Conservation (phyloP, 2,329 filamentous ascomycete genomes). For the Niveomyces coronatus region DNA sequence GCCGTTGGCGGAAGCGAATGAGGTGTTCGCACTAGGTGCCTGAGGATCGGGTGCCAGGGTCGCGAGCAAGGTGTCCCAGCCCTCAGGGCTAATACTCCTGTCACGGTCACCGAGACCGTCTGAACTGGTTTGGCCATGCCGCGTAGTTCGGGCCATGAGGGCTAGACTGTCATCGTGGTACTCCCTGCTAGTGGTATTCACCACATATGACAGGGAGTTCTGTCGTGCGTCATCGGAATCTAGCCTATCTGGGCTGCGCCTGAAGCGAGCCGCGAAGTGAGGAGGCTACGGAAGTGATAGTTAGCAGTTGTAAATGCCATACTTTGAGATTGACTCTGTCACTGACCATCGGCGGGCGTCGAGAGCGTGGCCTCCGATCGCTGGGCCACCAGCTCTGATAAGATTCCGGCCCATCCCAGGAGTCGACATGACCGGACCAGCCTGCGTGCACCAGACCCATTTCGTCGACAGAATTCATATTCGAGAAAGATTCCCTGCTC, state of each 20-base stretch:
- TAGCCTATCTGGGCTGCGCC: constrained; percentile 7
- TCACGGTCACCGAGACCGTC: constrained; percentile 79
- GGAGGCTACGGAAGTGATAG: constrained; percentile 39
- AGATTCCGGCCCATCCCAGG: constrained; percentile 8
- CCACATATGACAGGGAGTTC: neutral
- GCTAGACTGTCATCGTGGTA: no score
- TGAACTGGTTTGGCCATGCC: constrained; percentile 4
- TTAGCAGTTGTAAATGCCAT: constrained; percentile 36
- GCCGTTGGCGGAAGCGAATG: constrained; percentile 70
- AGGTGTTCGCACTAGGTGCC: constrained; percentile 69
- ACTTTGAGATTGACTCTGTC: neutral
- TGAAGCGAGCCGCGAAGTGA: constrained; percentile 7
- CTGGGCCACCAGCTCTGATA: constrained; percentile 18
- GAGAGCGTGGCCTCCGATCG: constrained; percentile 13
- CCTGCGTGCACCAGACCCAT: no score
- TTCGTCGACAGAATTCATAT: no score
- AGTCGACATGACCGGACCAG: no score
- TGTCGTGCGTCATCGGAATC: neutral
- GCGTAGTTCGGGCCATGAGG: no score
- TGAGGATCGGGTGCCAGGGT: constrained; percentile 76
- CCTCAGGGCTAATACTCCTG: constrained; percentile 67
- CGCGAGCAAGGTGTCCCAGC: constrained; percentile 72
- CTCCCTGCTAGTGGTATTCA: no score
- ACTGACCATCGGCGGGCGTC: constrained; percentile 17
- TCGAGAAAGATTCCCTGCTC: no score